Evolutionary conservation across 2,329 filamentous ascomycete genomes (phyloP).

Genomic region (Penicillium sp.): DNA sequence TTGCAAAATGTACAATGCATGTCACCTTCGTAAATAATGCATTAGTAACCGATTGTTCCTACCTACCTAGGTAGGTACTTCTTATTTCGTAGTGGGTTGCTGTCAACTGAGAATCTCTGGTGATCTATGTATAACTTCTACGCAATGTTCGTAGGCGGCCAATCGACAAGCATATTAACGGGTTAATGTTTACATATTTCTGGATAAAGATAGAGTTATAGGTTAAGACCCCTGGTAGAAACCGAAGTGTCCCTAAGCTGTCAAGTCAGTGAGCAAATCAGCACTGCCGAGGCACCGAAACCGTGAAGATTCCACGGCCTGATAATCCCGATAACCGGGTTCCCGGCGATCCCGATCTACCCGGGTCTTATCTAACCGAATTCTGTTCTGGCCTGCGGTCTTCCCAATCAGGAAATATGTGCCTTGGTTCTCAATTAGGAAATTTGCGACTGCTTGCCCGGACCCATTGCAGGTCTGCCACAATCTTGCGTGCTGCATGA

Average conservation of each 20-base stretch:
- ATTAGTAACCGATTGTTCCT: background rate
- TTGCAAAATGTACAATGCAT: background rate
- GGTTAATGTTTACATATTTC: background rate
- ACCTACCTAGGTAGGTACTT: no score
- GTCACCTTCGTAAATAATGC: background rate
- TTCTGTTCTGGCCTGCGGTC: background rate
- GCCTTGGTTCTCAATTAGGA: background rate
- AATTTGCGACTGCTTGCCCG: background rate
- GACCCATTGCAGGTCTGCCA: background rate
- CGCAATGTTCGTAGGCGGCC: background rate
- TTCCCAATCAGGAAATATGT: constrained; percentile 5
- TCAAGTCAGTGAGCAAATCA: background rate
- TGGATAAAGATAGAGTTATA: background rate
- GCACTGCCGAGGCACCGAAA: background rate
- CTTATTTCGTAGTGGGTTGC: background rate
- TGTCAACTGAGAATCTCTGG: background rate
- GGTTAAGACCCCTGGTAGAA: background rate
- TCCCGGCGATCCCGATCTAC: constrained; percentile 5
- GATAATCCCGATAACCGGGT: background rate
- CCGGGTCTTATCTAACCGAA: background rate
- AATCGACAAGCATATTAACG: background rate
- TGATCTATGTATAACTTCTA: background rate
- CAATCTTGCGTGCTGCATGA: background rate
- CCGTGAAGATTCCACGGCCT: background rate
- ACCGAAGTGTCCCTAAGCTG: background rate